Evolutionary conservation across 805 yeast genomes (phyloP).

Genomic region (Ogataea saltuana): DNA sequence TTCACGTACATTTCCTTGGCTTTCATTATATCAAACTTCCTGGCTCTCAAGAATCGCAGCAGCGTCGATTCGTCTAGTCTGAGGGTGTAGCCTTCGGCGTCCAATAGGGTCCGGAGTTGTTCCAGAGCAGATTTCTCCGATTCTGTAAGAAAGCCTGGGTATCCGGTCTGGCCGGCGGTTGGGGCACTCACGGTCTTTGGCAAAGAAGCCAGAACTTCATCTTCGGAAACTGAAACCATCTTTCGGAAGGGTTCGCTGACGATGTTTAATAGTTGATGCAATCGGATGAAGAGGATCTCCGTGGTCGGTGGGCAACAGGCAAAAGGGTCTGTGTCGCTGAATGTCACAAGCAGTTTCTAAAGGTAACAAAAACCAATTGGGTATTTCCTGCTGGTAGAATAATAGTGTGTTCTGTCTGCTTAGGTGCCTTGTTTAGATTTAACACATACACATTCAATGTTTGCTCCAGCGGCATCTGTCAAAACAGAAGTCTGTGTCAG

Average conservation of each 20-base stretch:
- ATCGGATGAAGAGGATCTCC: not conserved
- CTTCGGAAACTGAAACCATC: conserved; percentile 14
- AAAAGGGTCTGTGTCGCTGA: too few species aligned
- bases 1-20: conserved; percentile 80
- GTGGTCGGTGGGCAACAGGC: too few species aligned
- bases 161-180: conserved; percentile 59
- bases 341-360: too few species aligned
- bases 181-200: conserved; percentile 57
- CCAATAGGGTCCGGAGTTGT: conserved; percentile 57
- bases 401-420: too few species aligned
- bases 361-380: too few species aligned
- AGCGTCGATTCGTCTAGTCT: conserved; percentile 86
- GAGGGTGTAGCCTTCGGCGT: conserved; percentile 64
- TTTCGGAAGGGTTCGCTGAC: not conserved
- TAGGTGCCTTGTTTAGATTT: not conserved
- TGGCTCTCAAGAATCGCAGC: conserved; percentile 86
- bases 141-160: conserved; percentile 75
- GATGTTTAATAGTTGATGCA: not conserved
- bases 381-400: too few species aligned
- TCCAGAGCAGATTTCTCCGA: conserved; percentile 63
- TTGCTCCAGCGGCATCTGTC: conserved; percentile 8
- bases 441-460: conserved; percentile 2
- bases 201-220: conserved; percentile 30
- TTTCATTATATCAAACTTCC: conserved; percentile 83
- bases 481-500: not conserved